phyloP scores from a whole-genome alignment of 2,329 filamentous ascomycete species.

The Hypocrella siamensis region DNA sequence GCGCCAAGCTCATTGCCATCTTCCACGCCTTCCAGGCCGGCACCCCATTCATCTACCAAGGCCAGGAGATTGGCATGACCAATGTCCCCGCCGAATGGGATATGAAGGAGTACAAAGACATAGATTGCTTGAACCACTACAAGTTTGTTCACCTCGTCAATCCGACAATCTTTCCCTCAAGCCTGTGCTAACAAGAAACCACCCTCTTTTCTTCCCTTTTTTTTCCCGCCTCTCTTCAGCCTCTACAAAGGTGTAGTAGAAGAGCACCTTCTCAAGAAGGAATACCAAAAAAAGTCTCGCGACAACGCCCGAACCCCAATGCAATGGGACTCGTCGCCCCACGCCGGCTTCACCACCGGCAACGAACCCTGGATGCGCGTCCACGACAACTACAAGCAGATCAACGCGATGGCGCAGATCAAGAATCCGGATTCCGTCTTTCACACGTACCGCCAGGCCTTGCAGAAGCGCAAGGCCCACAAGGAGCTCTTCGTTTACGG shows the following conservation, averaged over 20 bases:
- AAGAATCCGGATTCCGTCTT: conserved; percentile 34
- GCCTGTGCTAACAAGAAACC: neutral
- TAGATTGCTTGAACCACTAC: conserved; percentile 41
- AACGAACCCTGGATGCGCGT: conserved; percentile 52
- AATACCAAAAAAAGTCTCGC: conserved; percentile 43
- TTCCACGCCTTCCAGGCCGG: conserved; percentile 42
- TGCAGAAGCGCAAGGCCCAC: conserved; percentile 43
- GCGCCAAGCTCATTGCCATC: conserved; percentile 44
- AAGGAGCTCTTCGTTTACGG: conserved; percentile 54
- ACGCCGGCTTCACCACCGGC: conserved; percentile 49
- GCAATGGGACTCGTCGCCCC: conserved; percentile 46
- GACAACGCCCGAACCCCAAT: conserved; percentile 60
- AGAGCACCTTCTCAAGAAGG: conserved; percentile 19
- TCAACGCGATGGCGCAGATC: conserved; percentile 46
- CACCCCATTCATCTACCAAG: conserved; percentile 54
- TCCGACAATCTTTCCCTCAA: neutral
- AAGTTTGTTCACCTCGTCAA: conserved; percentile 13
- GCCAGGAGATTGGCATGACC: conserved; percentile 52
- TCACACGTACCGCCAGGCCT: conserved; percentile 43
- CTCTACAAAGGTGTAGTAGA: conserved; percentile 21
- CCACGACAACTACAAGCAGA: conserved; percentile 42
- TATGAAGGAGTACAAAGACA: conserved; percentile 53
- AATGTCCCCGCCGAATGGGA: conserved; percentile 46
- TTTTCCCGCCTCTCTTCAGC: conserved; percentile 8
- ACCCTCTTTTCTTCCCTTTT: neutral